phyloP scores from a whole-genome alignment of 2,329 filamentous ascomycete genomes.

The Monosporascus sp. region DNA sequence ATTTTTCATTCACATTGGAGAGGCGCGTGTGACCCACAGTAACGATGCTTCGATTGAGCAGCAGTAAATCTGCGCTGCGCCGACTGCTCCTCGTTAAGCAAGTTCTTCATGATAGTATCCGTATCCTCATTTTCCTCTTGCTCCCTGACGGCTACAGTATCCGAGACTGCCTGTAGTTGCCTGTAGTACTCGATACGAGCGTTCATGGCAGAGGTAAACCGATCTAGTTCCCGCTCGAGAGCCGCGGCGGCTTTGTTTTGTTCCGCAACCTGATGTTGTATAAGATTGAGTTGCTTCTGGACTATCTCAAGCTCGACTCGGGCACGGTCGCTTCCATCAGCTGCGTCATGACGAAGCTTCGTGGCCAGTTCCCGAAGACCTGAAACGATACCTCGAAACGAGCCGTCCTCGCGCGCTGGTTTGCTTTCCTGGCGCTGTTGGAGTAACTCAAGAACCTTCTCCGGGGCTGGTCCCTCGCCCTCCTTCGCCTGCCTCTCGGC shows the following conservation, averaged over 20 bases:
- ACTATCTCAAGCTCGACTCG: constrained; percentile 60
- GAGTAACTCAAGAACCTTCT: constrained; percentile 51
- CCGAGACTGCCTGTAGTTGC: constrained; percentile 85
- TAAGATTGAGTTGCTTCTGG: constrained; percentile 53
- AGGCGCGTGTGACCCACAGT: constrained; percentile 41
- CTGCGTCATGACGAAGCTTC: constrained; percentile 53
- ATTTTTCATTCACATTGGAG: neutral
- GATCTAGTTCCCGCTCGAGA: constrained; percentile 66
- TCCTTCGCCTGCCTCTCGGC: constrained; percentile 56
- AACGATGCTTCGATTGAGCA: constrained; percentile 69
- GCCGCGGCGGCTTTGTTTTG: constrained; percentile 43
- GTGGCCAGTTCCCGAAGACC: constrained; percentile 61
- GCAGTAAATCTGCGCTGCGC: constrained; percentile 54
- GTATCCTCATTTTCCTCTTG: constrained; percentile 49
- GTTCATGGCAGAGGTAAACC: constrained; percentile 77
- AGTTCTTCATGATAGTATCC: constrained; percentile 31
- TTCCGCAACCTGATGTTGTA: constrained; percentile 47
- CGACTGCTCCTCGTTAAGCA: constrained; percentile 40
- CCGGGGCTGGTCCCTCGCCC: constrained; percentile 65
- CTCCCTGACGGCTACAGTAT: constrained; percentile 73
- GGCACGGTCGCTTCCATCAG: constrained; percentile 48
- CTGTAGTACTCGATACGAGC: constrained; percentile 82
- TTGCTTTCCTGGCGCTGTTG: constrained; percentile 40
- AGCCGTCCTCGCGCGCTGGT: constrained; percentile 47
- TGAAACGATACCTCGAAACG: constrained; percentile 64